Percentiles rank a stretch among this genome's conserved stretches.
phyloP scores from a whole-genome alignment of 768 basidiomycete genomes.

The Boletellus ananas region DNA sequence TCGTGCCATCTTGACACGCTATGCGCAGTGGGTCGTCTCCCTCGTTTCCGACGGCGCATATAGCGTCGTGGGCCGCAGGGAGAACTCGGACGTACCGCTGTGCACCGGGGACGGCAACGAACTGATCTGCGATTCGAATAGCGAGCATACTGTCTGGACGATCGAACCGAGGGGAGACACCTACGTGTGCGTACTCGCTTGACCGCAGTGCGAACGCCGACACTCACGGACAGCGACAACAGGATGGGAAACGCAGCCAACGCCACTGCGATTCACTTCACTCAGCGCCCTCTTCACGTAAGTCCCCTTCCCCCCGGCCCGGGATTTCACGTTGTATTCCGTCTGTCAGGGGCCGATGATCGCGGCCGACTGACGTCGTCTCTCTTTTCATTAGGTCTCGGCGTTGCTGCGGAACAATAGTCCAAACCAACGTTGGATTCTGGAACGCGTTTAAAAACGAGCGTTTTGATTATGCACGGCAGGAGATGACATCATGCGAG shows the following conservation, averaged over 20 bases:
- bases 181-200: neutral
- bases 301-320: neutral
- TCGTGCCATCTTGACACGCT: neutral
- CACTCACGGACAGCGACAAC: neutral
- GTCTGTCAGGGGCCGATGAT: neutral
- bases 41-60: slow-evolving; percentile 1
- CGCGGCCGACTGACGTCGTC: neutral
- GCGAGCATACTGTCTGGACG: slow-evolving; percentile 1
- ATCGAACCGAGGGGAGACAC: slow-evolving; percentile 1
- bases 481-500: neutral
- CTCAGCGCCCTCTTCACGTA: slow-evolving; percentile 2
- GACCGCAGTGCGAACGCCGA: too few species aligned
- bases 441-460: slow-evolving; percentile 2
- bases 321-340: too few species aligned
- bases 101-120: slow-evolving; percentile 3
- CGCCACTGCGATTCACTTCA: slow-evolving; percentile 6
- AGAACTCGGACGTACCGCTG: neutral
- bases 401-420: slow-evolving; percentile 2
- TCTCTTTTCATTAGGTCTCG: neutral
- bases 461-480: neutral
- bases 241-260: slow-evolving; percentile 5
- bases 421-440: slow-evolving; percentile 10
- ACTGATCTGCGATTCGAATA: slow-evolving; percentile 1
- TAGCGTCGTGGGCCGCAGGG: slow-evolving; percentile 1
- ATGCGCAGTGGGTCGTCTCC: neutral